Evolutionary conservation across 345 rosid species (phyloP).

Genomic region (Raphanus raphanistrum): DNA sequence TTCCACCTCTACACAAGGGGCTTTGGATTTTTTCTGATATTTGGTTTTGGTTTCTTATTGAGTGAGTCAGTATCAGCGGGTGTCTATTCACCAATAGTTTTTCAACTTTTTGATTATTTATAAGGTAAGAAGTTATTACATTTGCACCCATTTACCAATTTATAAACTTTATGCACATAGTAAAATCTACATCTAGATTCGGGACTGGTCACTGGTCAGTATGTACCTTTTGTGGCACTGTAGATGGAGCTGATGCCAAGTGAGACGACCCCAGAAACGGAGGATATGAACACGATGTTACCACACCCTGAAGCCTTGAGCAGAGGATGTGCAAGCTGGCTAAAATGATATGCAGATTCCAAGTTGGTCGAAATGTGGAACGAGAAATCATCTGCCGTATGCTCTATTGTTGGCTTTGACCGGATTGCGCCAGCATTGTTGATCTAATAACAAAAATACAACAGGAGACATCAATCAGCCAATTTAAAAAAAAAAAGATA

Average conservation of each 20-base stretch:
- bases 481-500: neutral
- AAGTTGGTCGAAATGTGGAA: slow-evolving; percentile 14
- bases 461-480: neutral
- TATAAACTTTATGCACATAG: too few species aligned
- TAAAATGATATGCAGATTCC: slow-evolving; percentile 18
- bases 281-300: slow-evolving; percentile 28
- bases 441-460: slow-evolving; percentile 8
- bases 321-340: slow-evolving; percentile 28
- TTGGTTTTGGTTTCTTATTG: too few species aligned
- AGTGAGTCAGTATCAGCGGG: too few species aligned
- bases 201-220: neutral
- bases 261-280: slow-evolving; percentile 6
- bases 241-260: slow-evolving; percentile 6
- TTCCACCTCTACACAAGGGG: too few species aligned
- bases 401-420: slow-evolving; percentile 15
- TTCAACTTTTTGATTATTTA: too few species aligned
- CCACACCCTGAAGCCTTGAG: slow-evolving; percentile 22
- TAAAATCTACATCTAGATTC: too few species aligned
- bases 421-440: slow-evolving; percentile 14
- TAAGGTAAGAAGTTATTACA: too few species aligned
- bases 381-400: slow-evolving; percentile 19
- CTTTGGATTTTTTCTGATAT: too few species aligned
- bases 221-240: slow-evolving; percentile 20
- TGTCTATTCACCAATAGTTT: too few species aligned
- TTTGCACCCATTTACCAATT: too few species aligned